Base-by-base conservation (phyloP, 371 early-diverging fungal species). In the Mucor mucedo region DNA sequence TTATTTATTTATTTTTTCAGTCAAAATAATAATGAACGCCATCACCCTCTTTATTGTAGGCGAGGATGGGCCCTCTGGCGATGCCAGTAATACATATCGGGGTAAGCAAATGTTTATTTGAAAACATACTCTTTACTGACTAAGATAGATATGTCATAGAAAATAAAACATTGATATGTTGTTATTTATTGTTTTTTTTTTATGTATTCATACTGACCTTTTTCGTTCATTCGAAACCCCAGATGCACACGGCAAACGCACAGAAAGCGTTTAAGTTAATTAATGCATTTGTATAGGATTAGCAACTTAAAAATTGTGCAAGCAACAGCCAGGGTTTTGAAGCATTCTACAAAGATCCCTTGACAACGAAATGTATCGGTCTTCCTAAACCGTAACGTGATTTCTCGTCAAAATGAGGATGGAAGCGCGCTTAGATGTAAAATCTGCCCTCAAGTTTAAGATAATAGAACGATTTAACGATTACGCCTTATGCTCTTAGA, bases 251-350 rank as follows among this genome's bases (percentile, higher is more conserved):
- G 42, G 11, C 42, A 42, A 10, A 42, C 42, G 2, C 42, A 42
- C 3, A 42, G 42, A n/a, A 42, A 42, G 42, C 42, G 42, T 13
- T n/a, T 13, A 42, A 13, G 42, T 42, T 42, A 42, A 6, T 3
- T 42, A 42, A 42, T 32, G 21, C 1, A 21, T 21, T 21, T 21
- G 21, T 21, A 21, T 21, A 21, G 21, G 21, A 45, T 58, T 58
- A 58, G 58, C 35, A 58, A 35, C 35, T 58, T 58, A 32, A 58
- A 58, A 47, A 47, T 47, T 32, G 58, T 35, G 48, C 32, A 1
- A 10, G 11, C 4, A 42, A 42, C 42, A 42, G 42, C 42, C 42
- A 42, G 42, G 42, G 42, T 13, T 42, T 42, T 42, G 42, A 42
- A 11, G 42, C 42, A 42, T 42, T 11, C 42, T 42, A 42, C 42